phyloP scores from a whole-genome alignment of 495 filamentous ascomycete species.

The Trichoderma gamsii region DNA sequence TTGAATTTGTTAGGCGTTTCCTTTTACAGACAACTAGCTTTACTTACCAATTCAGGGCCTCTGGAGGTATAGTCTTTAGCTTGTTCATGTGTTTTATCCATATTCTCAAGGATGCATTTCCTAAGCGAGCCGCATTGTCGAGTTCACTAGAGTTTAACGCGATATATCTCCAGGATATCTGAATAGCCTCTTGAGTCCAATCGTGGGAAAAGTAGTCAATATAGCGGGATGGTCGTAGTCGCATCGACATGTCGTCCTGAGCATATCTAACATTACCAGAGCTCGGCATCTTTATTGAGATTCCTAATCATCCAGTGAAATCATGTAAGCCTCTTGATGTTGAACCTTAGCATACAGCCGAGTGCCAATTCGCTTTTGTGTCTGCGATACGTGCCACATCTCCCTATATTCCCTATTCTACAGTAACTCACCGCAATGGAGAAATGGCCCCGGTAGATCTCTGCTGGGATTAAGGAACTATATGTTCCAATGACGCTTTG shows the following conservation, averaged over 20 bases:
- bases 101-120: background rate
- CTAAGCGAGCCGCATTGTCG: background rate
- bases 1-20: background rate
- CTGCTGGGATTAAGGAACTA: too few relatives aligned
- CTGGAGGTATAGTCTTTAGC: background rate
- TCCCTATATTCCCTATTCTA: too few relatives aligned
- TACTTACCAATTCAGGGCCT: background rate
- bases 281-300: background rate
- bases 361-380: too few relatives aligned
- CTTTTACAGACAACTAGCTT: background rate
- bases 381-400: too few relatives aligned
- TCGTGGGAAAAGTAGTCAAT: background rate
- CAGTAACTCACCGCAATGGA: too few relatives aligned
- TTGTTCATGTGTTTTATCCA: background rate
- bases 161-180: background rate
- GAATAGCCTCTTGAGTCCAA: background rate
- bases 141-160: background rate
- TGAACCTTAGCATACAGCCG: too few relatives aligned
- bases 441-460: too few relatives aligned
- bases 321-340: too few relatives aligned
- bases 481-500: too few relatives aligned
- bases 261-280: background rate
- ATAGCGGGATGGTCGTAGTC: background rate
- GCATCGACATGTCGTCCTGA: background rate
- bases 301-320: background rate